Conservation (phyloP, 768 basidiomycete species). For the Tylopilus felleus region DNA sequence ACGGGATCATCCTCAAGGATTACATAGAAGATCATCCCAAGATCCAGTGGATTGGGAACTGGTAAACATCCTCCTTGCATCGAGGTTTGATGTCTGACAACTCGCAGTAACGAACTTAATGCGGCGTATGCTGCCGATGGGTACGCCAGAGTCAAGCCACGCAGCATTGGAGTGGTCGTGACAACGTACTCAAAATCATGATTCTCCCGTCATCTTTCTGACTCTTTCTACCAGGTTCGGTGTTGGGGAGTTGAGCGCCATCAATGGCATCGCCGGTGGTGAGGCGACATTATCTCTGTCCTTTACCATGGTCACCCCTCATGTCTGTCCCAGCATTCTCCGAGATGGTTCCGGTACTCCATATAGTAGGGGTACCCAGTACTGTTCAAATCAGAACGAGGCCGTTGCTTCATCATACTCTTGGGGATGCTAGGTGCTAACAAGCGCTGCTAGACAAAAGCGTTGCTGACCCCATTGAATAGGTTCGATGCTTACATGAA, state of each 20-base stretch:
- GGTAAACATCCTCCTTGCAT: constrained; percentile 38
- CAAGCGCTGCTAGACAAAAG: not conserved
- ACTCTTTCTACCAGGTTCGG: constrained; percentile 56
- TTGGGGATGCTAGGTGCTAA: constrained; percentile 71
- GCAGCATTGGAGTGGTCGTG: constrained; percentile 63
- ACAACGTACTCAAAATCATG: constrained; percentile 60
- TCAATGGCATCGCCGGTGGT: constrained; percentile 81
- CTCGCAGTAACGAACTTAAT: constrained; percentile 72
- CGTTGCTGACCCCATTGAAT: not conserved
- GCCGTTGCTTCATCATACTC: constrained; percentile 83
- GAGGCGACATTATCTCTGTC: constrained; percentile 6
- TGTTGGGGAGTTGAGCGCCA: constrained; percentile 89
- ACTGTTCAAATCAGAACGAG: constrained; percentile 66
- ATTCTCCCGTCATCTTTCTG: not conserved
- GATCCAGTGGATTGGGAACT: constrained; percentile 87
- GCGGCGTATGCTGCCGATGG: constrained; percentile 92
- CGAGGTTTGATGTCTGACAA: not conserved
- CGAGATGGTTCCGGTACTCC: constrained; percentile 88
- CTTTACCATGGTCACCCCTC: not conserved
- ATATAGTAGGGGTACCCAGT: constrained; percentile 81
- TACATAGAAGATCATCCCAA: constrained; percentile 73
- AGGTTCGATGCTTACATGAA: constrained; percentile 80
- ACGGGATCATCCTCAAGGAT: constrained; percentile 47
- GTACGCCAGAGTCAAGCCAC: constrained; percentile 83
- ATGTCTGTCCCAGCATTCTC: constrained; percentile 53